Conservation (phyloP, 345 rosid genomes). For the Heritiera littoralis region DNA sequence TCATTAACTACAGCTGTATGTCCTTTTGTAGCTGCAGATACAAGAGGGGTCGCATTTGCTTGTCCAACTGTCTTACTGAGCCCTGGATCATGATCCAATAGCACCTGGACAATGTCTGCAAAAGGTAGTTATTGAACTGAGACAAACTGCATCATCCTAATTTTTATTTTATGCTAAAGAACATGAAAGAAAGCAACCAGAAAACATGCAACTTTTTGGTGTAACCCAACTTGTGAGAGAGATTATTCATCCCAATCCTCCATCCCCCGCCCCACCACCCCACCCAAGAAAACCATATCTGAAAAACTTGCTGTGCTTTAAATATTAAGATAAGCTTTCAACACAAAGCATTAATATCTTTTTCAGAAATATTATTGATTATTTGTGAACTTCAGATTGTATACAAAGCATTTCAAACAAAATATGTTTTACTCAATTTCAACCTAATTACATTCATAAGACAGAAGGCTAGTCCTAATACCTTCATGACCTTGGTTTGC, state of each 20-base stretch:
- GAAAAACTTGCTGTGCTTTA: no score
- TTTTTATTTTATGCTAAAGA: not conserved
- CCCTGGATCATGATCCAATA: conserved; percentile 62
- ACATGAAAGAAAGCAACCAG: conserved; percentile 15
- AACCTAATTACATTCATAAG: not conserved
- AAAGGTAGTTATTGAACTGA: conserved; percentile 15
- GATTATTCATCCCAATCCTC: not conserved
- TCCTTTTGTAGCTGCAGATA: conserved; percentile 80
- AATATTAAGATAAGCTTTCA: not conserved
- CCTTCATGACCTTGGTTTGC: conserved; percentile 87
- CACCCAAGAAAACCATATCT: no score
- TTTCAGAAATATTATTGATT: not conserved
- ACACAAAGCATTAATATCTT: not conserved
- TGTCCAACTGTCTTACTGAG: conserved; percentile 73
- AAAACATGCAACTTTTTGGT: not conserved
- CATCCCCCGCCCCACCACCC: no score
- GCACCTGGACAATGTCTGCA: conserved; percentile 78
- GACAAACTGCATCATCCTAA: not conserved
- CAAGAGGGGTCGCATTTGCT: conserved; percentile 81
- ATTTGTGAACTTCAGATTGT: not conserved
- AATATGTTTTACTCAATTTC: not conserved
- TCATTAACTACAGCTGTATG: conserved; percentile 60
- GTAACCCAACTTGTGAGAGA: not conserved
- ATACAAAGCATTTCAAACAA: not conserved
- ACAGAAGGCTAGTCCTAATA: conserved; percentile 26